Percentiles rank a stretch among this genome's conserved stretches.
Evolutionary conservation across 176 grass and related monocot genomes (phyloP).

Genomic region (Saccharum officinarum): DNA sequence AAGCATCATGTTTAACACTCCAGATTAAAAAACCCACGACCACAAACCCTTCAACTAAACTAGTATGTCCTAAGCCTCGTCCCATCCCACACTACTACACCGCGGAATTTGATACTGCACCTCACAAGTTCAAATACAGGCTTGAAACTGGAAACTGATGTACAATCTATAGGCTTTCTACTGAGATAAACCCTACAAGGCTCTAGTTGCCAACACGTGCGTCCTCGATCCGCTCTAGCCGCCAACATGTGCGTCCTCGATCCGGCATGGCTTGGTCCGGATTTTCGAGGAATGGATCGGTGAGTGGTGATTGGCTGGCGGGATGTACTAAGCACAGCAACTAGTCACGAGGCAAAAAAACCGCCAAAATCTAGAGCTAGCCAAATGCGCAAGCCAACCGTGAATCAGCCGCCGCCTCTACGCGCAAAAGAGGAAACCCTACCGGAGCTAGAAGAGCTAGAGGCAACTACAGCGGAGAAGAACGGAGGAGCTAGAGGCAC

Average conservation of each 20-base stretch:
- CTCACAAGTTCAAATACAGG: background rate
- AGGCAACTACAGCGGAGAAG: background rate
- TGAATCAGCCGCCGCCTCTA: background rate
- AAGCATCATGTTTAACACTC: background rate
- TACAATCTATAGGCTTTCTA: background rate
- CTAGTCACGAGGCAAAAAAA: background rate
- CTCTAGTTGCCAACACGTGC: background rate
- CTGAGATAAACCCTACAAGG: background rate
- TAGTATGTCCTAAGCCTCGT: background rate
- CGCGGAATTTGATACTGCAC: background rate
- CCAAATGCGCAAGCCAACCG: background rate
- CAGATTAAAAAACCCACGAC: background rate
- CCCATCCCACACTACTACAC: background rate
- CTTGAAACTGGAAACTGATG: background rate
- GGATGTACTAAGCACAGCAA: background rate
- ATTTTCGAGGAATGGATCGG: background rate
- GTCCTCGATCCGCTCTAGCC: background rate
- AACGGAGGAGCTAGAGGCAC: background rate
- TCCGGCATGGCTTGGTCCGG: background rate
- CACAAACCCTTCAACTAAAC: background rate
- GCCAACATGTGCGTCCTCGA: background rate
- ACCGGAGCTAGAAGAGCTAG: background rate
- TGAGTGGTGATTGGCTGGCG: background rate
- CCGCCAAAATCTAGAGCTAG: background rate
- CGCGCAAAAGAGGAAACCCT: background rate